phyloP scores from a whole-genome alignment of 495 filamentous ascomycete genomes.

The Neurospora sp. region DNA sequence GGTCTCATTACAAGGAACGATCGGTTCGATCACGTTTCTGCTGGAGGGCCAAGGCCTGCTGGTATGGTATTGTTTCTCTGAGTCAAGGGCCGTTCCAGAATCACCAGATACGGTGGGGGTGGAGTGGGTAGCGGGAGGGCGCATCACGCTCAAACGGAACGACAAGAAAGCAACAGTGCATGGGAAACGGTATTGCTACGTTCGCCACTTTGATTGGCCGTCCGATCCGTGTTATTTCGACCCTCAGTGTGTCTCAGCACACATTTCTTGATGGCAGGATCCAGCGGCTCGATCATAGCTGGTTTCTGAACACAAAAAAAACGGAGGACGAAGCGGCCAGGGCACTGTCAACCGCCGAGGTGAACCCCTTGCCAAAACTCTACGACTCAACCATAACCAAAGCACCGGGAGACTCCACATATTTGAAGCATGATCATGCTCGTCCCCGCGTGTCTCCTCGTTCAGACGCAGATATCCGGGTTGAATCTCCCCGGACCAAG shows the following conservation, averaged over 20 bases:
- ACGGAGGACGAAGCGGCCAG: neutral
- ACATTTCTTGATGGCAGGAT: neutral
- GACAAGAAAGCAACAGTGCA: neutral
- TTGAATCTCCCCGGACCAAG: constrained; percentile 8
- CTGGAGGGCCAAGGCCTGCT: neutral
- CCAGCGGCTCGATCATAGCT: neutral
- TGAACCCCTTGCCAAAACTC: neutral
- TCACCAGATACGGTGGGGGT: neutral
- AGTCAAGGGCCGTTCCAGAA: neutral
- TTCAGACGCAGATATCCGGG: constrained; percentile 19
- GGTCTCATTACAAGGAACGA: neutral
- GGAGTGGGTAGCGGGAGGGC: neutral
- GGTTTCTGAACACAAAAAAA: neutral
- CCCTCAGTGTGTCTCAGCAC: neutral
- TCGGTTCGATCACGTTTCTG: neutral
- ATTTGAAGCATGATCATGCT: constrained; percentile 16
- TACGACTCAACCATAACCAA: constrained; percentile 15
- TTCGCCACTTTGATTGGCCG: neutral
- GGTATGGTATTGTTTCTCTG: neutral
- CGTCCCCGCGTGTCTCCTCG: constrained; percentile 11
- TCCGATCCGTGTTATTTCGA: neutral
- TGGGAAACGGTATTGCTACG: neutral
- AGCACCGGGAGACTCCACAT: constrained; percentile 6
- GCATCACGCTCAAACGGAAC: neutral
- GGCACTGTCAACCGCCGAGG: neutral